Evolutionary conservation across 805 yeast genomes (phyloP).

Genomic region (Kazachstania martiniae): DNA sequence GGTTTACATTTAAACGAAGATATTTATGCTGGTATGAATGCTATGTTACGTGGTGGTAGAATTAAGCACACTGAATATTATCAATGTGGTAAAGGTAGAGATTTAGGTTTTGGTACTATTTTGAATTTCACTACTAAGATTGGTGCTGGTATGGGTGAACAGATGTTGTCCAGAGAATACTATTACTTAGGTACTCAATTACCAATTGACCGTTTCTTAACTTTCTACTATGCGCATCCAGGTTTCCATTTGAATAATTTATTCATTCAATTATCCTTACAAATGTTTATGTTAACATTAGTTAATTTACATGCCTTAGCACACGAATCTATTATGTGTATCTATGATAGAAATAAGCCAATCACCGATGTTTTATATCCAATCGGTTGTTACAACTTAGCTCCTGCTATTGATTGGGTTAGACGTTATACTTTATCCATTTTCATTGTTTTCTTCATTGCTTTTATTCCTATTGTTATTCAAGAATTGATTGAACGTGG

Average conservation of each 20-base stretch:
- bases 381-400: slow-evolving; percentile 60
- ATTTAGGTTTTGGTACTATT: slow-evolving; percentile 78
- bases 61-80: slow-evolving; percentile 79
- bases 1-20: slow-evolving; percentile 81
- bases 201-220: slow-evolving; percentile 70
- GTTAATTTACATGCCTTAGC: slow-evolving; percentile 65
- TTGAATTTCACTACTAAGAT: slow-evolving; percentile 77
- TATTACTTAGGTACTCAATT: slow-evolving; percentile 72
- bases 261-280: slow-evolving; percentile 67
- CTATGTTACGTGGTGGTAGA: slow-evolving; percentile 74
- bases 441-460: slow-evolving; percentile 71
- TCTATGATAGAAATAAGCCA: slow-evolving; percentile 54
- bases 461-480: slow-evolving; percentile 66
- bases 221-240: slow-evolving; percentile 78
- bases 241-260: slow-evolving; percentile 79
- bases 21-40: slow-evolving; percentile 84
- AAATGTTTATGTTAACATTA: slow-evolving; percentile 57
- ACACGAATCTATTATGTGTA: slow-evolving; percentile 59
- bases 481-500: slow-evolving; percentile 81
- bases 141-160: slow-evolving; percentile 94
- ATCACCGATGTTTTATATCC: slow-evolving; percentile 57
- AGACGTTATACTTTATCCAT: slow-evolving; percentile 73
- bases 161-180: slow-evolving; percentile 74
- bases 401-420: slow-evolving; percentile 71
- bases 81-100: slow-evolving; percentile 89